phyloP scores from a whole-genome alignment of 2,329 filamentous ascomycete species.

The Byssochlamys sp. region DNA sequence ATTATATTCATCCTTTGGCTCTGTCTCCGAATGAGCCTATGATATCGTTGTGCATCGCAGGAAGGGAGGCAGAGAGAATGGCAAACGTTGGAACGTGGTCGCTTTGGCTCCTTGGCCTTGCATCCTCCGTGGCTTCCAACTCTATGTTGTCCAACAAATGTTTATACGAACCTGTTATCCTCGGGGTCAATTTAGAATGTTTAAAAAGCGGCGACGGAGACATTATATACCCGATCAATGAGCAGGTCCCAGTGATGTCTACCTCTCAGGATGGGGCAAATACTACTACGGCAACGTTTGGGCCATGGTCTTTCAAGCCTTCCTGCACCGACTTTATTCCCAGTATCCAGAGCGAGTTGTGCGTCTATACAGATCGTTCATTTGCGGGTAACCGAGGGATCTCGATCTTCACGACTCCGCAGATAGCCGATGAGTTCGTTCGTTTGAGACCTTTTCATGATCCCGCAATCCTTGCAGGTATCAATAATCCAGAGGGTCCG shows the following conservation, averaged over 20 bases:
- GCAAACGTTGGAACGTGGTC: background rate
- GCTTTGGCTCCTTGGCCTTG: background rate
- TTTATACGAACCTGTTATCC: background rate
- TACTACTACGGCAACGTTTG: background rate
- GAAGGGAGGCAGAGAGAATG: background rate
- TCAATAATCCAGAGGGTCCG: background rate
- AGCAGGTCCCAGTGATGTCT: background rate
- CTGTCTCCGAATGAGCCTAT: background rate
- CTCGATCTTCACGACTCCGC: background rate
- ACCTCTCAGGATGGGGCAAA: background rate
- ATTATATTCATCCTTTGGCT: no score
- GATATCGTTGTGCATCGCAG: background rate
- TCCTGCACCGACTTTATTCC: background rate
- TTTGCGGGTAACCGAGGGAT: background rate
- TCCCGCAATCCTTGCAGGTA: background rate
- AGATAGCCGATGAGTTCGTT: background rate
- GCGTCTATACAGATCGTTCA: background rate
- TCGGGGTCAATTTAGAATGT: background rate
- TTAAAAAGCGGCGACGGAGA: background rate
- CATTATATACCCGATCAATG: background rate
- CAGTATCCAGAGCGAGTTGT: background rate
- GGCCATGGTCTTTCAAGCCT: background rate
- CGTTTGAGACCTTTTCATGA: background rate
- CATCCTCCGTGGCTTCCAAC: background rate
- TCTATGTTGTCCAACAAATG: background rate